phyloP scores from a whole-genome alignment of 331 rosid species.

The Quercus phellos region DNA sequence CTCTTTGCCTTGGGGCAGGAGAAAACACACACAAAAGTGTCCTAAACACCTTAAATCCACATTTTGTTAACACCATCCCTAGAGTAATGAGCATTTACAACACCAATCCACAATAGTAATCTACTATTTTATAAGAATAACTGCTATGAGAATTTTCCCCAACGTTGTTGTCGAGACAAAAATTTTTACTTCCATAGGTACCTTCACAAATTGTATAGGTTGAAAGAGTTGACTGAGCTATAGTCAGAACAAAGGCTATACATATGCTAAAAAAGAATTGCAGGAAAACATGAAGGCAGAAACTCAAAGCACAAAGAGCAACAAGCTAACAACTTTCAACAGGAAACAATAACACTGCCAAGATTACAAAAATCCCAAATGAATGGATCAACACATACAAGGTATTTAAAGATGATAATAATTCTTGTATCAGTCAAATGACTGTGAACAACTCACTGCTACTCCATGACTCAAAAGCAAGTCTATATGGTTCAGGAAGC shows the following conservation, averaged over 20 bases:
- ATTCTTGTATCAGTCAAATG: neutral
- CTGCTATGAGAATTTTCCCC: too few species aligned
- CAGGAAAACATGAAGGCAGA: neutral
- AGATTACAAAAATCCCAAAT: neutral
- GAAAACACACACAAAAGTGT: too few species aligned
- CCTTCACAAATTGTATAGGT: neutral
- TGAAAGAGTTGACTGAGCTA: neutral
- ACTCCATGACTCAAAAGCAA: neutral
- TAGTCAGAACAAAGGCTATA: neutral
- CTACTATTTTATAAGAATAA: too few species aligned
- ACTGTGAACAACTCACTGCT: neutral
- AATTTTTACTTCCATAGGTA: too few species aligned
- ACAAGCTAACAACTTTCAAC: neutral
- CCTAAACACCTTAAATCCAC: too few species aligned
- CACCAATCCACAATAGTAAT: too few species aligned
- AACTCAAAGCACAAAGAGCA: neutral
- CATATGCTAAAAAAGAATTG: neutral
- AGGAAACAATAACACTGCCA: neutral
- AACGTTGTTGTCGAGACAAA: too few species aligned
- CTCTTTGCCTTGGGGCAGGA: too few species aligned
- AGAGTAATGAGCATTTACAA: too few species aligned
- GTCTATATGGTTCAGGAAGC: neutral
- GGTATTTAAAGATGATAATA: neutral
- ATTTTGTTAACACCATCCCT: too few species aligned
- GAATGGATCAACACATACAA: neutral